Evolutionary conservation across 2,329 filamentous ascomycete genomes (phyloP).

Genomic region (Cephalotrichum gorgonifer): DNA sequence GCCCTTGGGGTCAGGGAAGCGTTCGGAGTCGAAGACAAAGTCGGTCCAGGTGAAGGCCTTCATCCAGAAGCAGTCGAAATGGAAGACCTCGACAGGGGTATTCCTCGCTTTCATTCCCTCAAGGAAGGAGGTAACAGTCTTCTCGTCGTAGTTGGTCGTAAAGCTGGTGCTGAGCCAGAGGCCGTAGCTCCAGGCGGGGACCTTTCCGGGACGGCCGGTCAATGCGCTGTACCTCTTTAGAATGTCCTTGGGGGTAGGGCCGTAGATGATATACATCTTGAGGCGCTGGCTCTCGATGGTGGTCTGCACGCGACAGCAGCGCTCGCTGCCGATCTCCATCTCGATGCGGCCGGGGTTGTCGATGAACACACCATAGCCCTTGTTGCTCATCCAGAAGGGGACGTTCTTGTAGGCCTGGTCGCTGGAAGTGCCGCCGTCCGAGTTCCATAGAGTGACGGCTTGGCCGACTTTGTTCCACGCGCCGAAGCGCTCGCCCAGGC

Average conservation of each 20-base stretch:
- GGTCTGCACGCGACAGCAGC: slow-evolving; percentile 61
- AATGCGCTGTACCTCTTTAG: slow-evolving; percentile 56
- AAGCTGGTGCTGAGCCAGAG: slow-evolving; percentile 70
- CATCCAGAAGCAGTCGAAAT: slow-evolving; percentile 74
- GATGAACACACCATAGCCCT: slow-evolving; percentile 70
- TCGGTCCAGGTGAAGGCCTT: slow-evolving; percentile 67
- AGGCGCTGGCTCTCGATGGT: slow-evolving; percentile 58
- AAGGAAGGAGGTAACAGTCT: slow-evolving; percentile 57
- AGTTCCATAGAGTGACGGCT: slow-evolving; percentile 53
- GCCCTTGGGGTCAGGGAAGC: slow-evolving; percentile 57
- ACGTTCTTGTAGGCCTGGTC: slow-evolving; percentile 67
- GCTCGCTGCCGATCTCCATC: slow-evolving; percentile 63
- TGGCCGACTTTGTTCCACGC: slow-evolving; percentile 70
- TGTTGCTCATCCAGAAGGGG: slow-evolving; percentile 58
- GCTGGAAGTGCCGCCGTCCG: slow-evolving; percentile 54
- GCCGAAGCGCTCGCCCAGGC: slow-evolving; percentile 67
- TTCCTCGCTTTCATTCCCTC: slow-evolving; percentile 56
- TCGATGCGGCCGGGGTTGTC: slow-evolving; percentile 61
- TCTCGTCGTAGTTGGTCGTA: slow-evolving; percentile 62
- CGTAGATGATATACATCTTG: slow-evolving; percentile 67
- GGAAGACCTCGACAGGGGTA: slow-evolving; percentile 61
- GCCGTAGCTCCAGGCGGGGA: slow-evolving; percentile 66
- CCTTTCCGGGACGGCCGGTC: slow-evolving; percentile 52
- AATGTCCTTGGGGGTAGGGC: slow-evolving; percentile 61
- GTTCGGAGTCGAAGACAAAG: slow-evolving; percentile 58